Evolutionary conservation across 768 basidiomycete genomes (phyloP).

Genomic region (Harrya chromipes): DNA sequence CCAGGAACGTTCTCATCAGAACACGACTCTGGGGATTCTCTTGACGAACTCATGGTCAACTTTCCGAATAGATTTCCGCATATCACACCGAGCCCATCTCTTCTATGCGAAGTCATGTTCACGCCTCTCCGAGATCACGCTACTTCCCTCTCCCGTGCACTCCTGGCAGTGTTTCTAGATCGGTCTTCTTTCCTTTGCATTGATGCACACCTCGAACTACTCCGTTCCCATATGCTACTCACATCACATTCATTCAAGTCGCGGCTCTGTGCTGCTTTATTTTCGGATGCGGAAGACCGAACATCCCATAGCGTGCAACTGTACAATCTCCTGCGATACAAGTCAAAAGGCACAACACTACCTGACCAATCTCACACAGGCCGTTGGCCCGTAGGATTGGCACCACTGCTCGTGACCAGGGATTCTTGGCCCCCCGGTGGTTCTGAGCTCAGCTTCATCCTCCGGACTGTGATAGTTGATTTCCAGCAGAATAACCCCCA

Average conservation of each 20-base stretch:
- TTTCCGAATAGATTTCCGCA: conserved; percentile 63
- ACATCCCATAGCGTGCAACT: conserved; percentile 31
- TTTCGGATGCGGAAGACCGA: conserved; percentile 66
- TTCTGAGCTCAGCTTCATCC: conserved; percentile 76
- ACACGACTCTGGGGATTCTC: conserved; percentile 16
- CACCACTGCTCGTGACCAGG: conserved; percentile 65
- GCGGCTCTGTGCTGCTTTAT: conserved; percentile 67
- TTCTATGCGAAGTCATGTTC: conserved; percentile 62
- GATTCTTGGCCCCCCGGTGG: conserved; percentile 87
- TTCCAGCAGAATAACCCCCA: conserved; percentile 46
- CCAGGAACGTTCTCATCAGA: conserved; percentile 45
- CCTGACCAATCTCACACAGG: conserved; percentile 20
- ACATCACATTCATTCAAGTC: conserved; percentile 71
- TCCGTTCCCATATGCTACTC: conserved; percentile 74
- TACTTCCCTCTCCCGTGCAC: conserved; percentile 59
- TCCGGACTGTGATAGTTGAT: conserved; percentile 84
- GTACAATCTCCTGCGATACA: conserved; percentile 24
- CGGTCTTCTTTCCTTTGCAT: conserved; percentile 64
- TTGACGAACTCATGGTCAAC: conserved; percentile 47
- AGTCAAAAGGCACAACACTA: conserved; percentile 9
- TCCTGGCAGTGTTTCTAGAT: conserved; percentile 65
- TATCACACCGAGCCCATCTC: conserved; percentile 60
- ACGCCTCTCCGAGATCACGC: conserved; percentile 59
- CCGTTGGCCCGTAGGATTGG: conserved; percentile 69
- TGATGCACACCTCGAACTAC: conserved; percentile 59